phyloP scores from a whole-genome alignment of 2,329 filamentous ascomycete genomes.

The Pseudonectria foliicola region DNA sequence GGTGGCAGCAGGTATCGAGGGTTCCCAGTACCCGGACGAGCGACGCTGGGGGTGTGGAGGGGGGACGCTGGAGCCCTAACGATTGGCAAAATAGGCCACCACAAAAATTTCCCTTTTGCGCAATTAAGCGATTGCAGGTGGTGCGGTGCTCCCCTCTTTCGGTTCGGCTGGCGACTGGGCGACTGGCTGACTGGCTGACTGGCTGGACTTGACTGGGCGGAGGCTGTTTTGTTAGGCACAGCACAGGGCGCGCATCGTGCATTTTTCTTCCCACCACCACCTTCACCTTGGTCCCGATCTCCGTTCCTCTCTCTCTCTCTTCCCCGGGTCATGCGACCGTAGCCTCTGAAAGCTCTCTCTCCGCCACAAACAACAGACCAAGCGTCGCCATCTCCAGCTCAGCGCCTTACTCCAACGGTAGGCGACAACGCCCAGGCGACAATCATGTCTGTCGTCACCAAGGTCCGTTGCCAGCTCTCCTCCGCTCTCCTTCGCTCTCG shows the following conservation, averaged over 20 bases:
- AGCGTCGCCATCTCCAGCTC: slow-evolving; percentile 29
- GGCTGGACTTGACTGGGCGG: background rate
- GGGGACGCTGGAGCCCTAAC: slow-evolving; percentile 16
- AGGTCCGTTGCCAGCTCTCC: slow-evolving; percentile 38
- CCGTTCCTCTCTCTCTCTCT: slow-evolving; percentile 12
- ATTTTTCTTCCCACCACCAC: slow-evolving; percentile 15
- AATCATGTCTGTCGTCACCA: slow-evolving; percentile 57
- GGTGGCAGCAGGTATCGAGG: background rate
- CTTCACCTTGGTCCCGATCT: slow-evolving; percentile 10
- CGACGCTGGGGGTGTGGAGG: background rate
- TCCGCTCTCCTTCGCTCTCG: background rate
- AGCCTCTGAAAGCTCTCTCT: slow-evolving; percentile 22
- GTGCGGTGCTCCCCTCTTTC: slow-evolving; percentile 1
- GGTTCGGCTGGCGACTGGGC: too few relatives aligned
- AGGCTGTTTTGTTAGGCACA: slow-evolving; percentile 1
- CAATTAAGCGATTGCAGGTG: slow-evolving; percentile 14
- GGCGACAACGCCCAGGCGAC: slow-evolving; percentile 44
- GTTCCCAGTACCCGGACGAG: too few relatives aligned
- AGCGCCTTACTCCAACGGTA: slow-evolving; percentile 31
- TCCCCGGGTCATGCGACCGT: slow-evolving; percentile 34
- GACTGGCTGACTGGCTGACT: too few relatives aligned
- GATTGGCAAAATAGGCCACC: slow-evolving; percentile 7
- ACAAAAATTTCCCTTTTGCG: slow-evolving; percentile 15
- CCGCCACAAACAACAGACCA: slow-evolving; percentile 25
- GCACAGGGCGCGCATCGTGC: slow-evolving; percentile 7